Base-by-base conservation (phyloP, 2,329 filamentous ascomycete genomes). In the Immersiporthe knoxdaviesiana region DNA sequence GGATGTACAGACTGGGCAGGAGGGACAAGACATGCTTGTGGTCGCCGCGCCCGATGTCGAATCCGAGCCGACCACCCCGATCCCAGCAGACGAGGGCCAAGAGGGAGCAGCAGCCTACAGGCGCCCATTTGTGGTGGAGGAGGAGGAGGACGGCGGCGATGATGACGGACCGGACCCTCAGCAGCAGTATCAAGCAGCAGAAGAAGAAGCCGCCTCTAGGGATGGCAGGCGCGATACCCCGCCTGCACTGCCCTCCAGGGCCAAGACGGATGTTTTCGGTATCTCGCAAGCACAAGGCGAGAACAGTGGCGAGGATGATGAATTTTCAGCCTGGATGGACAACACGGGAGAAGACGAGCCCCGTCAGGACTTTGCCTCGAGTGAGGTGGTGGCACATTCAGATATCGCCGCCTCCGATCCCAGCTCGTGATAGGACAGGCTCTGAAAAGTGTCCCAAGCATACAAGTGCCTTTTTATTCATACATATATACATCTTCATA, bases 31-130 rank as follows among this genome's bases (percentile, higher is more conserved):
- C 11, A 77, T 92, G 54, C 81, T 92, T 5, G 86, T 92, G 21
- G 88, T 92, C 16, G 86, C 87, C 69, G 90, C 89, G 1, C 90
- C 90, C 0, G 27, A 65, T 27, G 80, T 81, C 14, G 89, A 91
- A 71, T 91, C 88, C 4, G 84, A 87, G 70, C 87, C 87, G 1
- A 80, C 81, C 2, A 87, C 85, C 6, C 87, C 87, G 1, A 73
- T 80, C 7, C 77, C 75, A 10, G 84, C 75, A 8, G 84, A 83
- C 27, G 77, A 80, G 18, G 67, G 74, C 56, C 47, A 69, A 68
- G 32, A 61, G 18, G 56, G 21, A n/a, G n/a, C n/a, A n/a, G 0
- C 61, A n/a, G n/a, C 70, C 3, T 74, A 76, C 66, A 71, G 75
- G 41, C 77, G 74, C 24, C 78, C 79, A 0, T 81, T 76, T 75